Evolutionary conservation across 805 yeast species (phyloP), one percentile per base, ranked within the genome.

Genomic region (Metschnikowia matae): DNA sequence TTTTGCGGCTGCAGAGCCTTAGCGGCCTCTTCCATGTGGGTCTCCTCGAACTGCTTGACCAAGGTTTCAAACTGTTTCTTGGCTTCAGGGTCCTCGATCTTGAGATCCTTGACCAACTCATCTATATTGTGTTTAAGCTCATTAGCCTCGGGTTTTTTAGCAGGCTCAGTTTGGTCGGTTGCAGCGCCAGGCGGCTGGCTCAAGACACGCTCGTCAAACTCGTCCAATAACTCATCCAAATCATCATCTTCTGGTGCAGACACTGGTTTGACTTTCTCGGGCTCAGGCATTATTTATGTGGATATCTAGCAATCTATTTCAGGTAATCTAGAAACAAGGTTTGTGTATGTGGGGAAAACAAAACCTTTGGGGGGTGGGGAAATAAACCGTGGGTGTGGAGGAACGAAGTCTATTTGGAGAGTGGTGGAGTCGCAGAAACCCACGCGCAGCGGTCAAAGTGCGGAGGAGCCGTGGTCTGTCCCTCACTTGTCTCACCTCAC

Each of bases 201-300:
- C 49, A 86, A 70, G 0, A 84, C 76, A 50, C 83, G 88, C 53
- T 84, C 88, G 39, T 85, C 88, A 63, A 87, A 87, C 54, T 90
- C 97, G 62, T 90, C 96, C 46, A 92, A 73, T 52, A 89, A 74
- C 60, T 89, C 96, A 57, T 88, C 96, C 54, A 88, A 76, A 57
- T 88, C 95, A 60, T 84, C 89, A 50, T 84, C 78, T 11, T 67
- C 75, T 35, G 58, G 62, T 5, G 38, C 53, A 33, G 45, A 11
- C 31, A 20, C 31, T 17, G n/a, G 26, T 11, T 42, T 20, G 29
- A 33, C 34, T 18, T 42, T 42, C 5, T 42, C 45, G 23, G 43
- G 43, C 20, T 20, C 18, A 1, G 45, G 15, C 45, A 42, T 42
- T 7, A 10, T 14, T 31, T 17, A 6, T 20, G 32, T 29, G 20